These are phyloP conservation scores for Persicaria tinctoria DNA, from an alignment of 148 eudicot genomes.

Conservation along the genomic window DNA sequence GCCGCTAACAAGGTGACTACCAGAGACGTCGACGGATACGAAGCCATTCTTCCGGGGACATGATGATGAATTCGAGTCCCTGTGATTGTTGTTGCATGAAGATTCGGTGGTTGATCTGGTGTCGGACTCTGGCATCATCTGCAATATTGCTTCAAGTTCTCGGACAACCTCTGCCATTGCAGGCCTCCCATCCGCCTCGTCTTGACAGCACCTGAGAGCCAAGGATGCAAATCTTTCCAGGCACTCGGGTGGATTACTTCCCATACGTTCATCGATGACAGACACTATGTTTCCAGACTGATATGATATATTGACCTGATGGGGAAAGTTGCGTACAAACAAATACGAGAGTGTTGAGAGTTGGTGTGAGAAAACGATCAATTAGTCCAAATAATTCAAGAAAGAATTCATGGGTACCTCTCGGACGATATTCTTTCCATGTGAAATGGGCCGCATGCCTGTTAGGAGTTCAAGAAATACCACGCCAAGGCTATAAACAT, in stretches of 20 bases:
- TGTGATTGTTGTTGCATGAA: conserved; percentile 17
- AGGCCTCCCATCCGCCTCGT: conserved; percentile 57
- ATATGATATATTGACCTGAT: conserved; percentile 48
- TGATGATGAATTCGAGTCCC: conserved; percentile 4
- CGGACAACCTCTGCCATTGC: conserved; percentile 75
- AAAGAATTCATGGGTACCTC: conserved; percentile 41
- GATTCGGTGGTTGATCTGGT: conserved; percentile 17
- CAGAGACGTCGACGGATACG: conserved; percentile 33
- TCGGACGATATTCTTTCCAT: conserved; percentile 74
- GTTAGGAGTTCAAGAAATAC: conserved; percentile 81
- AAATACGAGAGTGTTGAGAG: too few species aligned
- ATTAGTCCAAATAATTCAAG: background rate
- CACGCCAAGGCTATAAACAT: conserved; percentile 80
- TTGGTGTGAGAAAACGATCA: background rate
- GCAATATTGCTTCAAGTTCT: conserved; percentile 51
- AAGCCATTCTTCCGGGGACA: conserved; percentile 18
- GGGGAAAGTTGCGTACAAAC: background rate
- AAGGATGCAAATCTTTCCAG: conserved; percentile 48
- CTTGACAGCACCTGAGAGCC: conserved; percentile 55
- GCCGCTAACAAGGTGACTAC: conserved; percentile 44
- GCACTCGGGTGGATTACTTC: conserved; percentile 52
- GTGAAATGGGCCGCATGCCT: conserved; percentile 62
- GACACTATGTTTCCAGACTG: conserved; percentile 40
- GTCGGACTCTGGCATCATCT: conserved; percentile 38
- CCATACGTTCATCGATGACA: conserved; percentile 62